Base-by-base conservation (phyloP, 140 eudicot genomes). In the Stevia rebaudiana region DNA sequence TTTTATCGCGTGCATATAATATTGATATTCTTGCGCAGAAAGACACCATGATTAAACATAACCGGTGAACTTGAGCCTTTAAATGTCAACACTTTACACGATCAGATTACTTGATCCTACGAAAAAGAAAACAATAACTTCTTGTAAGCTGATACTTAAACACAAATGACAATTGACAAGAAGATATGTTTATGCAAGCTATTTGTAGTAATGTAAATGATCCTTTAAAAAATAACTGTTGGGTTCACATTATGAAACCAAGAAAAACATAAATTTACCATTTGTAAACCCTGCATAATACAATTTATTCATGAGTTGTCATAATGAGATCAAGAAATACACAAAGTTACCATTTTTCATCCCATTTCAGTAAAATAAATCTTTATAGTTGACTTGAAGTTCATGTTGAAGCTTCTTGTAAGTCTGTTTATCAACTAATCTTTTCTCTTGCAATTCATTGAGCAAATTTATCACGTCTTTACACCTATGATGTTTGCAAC, bases 401-500 rank as follows among this genome's bases (percentile, higher is more conserved):
- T 76, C 92, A 58, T n/a, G 35, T n/a, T 31, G 53, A 73, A 92
- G 94, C 77, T 79, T 76, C 71, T 36, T 67, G 49, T 67, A 81
- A 24, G 76, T 67, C 39, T 6, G 63, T 24, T 42, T 52, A 77
- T 83, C 90, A 18, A 88, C 78, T 33, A 77, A 39, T 55, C 70
- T 40, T 74, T 92, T 85, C 68, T 74, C 85, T 49, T 46, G 68
- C 74, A 83, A 74, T 15, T 88, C 76, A 43, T 78, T 61, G 39
- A 92, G 71, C 75, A 92, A 78, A 40, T 39, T 73, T 68, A 73
- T 18, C 5, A 84, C 99, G 58, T 92, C 90, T 57, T 49, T 72
- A 51, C 15, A 48, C 57, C 58, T 76, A 41, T 64, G 52, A 16
- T 37, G 75, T 37, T 85, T 76, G 48, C 90, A 81, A 23, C 75